These are phyloP conservation scores for Cornus controversa DNA, from an alignment of 148 eudicot genomes.

Conservation along the genomic window DNA sequence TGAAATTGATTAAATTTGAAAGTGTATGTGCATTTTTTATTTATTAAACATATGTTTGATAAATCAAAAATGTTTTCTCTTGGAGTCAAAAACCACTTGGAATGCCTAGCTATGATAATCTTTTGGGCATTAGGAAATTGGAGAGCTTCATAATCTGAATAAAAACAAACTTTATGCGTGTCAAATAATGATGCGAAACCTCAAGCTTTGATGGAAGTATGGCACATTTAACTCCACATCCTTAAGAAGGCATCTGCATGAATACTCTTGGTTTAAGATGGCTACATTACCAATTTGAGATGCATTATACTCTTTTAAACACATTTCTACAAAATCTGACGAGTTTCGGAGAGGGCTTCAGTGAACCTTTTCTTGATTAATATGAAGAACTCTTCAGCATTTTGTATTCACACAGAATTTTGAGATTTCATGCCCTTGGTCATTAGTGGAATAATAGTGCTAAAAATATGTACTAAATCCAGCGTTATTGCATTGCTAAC, in stretches of 20 bases:
- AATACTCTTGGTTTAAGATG: background rate
- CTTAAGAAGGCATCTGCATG: background rate
- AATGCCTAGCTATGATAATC: background rate
- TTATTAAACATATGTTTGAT: background rate
- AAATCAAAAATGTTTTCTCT: too few species aligned
- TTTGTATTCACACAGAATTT: background rate
- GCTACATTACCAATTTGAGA: background rate
- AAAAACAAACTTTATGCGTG: too few species aligned
- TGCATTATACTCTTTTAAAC: background rate
- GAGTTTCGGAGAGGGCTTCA: background rate
- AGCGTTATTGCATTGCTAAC: background rate
- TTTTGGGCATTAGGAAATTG: too few species aligned
- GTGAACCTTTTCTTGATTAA: too few species aligned
- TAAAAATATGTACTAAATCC: too few species aligned
- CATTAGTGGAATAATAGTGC: background rate
- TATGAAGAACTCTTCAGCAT: background rate
- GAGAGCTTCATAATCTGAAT: too few species aligned
- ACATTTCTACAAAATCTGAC: background rate
- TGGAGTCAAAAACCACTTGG: background rate
- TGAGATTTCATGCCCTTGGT: background rate
- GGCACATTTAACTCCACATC: too few species aligned
- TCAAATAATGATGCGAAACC: too few species aligned
- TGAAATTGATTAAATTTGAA: background rate
- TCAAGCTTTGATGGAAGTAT: too few species aligned
- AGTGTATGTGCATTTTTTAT: background rate